A percentile compares a stretch with the other conserved stretches of the same genome.
phyloP scores from a whole-genome alignment of 2,329 filamentous ascomycete species.

The Didymella keratinophila region DNA sequence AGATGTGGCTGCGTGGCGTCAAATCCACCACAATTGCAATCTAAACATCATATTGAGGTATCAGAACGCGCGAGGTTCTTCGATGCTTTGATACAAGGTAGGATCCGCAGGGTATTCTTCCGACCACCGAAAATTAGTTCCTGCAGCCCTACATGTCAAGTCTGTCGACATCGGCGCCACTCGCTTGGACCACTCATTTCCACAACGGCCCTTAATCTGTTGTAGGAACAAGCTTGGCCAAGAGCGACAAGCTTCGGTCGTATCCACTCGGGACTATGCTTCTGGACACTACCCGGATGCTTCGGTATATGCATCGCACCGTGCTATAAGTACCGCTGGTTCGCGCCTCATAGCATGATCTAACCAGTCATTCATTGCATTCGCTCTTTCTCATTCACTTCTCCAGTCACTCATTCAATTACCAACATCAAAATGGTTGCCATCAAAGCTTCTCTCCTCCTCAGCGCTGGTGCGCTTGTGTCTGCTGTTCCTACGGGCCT shows the following conservation, averaged over 20 bases:
- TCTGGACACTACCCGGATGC: slow-evolving; percentile 4
- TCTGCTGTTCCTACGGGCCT: slow-evolving; percentile 43
- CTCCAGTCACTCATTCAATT: slow-evolving; percentile 17
- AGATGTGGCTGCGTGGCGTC: slow-evolving; percentile 19
- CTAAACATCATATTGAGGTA: neutral
- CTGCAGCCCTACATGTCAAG: slow-evolving; percentile 4
- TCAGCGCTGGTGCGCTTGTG: slow-evolving; percentile 42
- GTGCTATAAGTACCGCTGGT: slow-evolving; percentile 28
- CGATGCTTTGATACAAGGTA: neutral
- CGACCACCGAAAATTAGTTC: slow-evolving; percentile 3
- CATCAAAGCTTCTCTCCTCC: slow-evolving; percentile 31
- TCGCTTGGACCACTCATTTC: slow-evolving; percentile 24
- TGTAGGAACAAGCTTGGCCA: slow-evolving; percentile 37
- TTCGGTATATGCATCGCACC: slow-evolving; percentile 1
- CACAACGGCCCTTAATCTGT: slow-evolving; percentile 31
- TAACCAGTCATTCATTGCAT: slow-evolving; percentile 24
- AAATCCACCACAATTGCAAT: neutral
- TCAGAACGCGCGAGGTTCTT: neutral
- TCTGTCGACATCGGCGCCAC: slow-evolving; percentile 16
- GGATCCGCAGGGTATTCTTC: slow-evolving; percentile 4
- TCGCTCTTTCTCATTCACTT: slow-evolving; percentile 20
- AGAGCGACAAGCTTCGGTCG: slow-evolving; percentile 37
- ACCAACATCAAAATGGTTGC: slow-evolving; percentile 32
- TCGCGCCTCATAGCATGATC: slow-evolving; percentile 4
- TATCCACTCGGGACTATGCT: slow-evolving; percentile 11